phyloP scores from a whole-genome alignment of 192 early-diverging fungal genomes.

The Backusella tuberculispora region DNA sequence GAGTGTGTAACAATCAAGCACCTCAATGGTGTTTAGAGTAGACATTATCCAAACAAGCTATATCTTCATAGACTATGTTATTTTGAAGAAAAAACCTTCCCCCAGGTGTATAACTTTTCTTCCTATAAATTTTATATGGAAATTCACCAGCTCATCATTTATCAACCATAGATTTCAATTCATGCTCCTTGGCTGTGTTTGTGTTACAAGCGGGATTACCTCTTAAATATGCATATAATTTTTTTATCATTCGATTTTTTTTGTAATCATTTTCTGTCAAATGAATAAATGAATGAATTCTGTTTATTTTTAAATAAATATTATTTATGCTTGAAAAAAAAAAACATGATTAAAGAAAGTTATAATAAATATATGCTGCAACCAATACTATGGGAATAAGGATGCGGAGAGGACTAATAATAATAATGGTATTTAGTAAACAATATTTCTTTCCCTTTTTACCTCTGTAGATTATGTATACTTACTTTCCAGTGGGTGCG shows the following conservation, averaged over 20 bases:
- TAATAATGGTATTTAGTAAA: neutral
- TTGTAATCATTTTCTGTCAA: neutral
- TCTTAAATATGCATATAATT: too few relatives aligned
- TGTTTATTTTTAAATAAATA: neutral
- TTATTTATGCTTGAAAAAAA: neutral
- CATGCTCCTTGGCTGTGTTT: too few relatives aligned
- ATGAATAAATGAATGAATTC: neutral
- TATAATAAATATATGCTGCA: constrained; percentile 24
- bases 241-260: constrained; percentile 1
- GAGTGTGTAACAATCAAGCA: too few relatives aligned
- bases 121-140: too few relatives aligned
- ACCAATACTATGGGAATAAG: constrained; percentile 21
- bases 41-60: too few relatives aligned
- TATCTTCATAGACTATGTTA: too few relatives aligned
- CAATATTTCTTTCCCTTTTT: neutral
- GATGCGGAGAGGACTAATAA: constrained; percentile 29
- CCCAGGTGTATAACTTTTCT: too few relatives aligned
- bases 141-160: too few relatives aligned
- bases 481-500: constrained; percentile 41
- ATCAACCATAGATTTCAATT: too few relatives aligned
- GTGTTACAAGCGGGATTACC: too few relatives aligned
- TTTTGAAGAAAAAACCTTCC: too few relatives aligned
- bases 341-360: constrained; percentile 1
- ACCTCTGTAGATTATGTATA: neutral
- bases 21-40: too few relatives aligned